Conservation (phyloP, 441 rosid genomes). For the Gossypium schwendimanii region DNA sequence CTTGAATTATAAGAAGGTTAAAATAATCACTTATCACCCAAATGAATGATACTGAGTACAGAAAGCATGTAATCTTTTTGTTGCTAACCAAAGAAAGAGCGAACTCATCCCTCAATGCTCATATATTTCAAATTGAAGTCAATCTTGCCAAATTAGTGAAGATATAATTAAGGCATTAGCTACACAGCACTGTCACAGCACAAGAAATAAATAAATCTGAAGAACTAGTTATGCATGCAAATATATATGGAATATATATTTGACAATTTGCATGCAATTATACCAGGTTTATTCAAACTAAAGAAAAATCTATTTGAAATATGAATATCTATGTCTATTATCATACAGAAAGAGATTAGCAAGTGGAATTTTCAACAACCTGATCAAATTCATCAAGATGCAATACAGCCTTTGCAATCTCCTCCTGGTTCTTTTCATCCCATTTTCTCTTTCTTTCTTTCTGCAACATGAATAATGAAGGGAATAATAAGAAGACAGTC, state of each 20-base stretch:
- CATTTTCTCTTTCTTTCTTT: slow-evolving; percentile 80
- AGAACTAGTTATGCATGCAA: slow-evolving; percentile 1
- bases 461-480: slow-evolving; percentile 29
- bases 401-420: slow-evolving; percentile 76
- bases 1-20: not conserved
- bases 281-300: slow-evolving; percentile 5
- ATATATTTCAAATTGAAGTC: slow-evolving; percentile 9
- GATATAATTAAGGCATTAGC: not conserved
- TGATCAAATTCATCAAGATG: slow-evolving; percentile 70
- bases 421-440: slow-evolving; percentile 88
- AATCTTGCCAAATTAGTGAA: not conserved
- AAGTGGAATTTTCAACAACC: slow-evolving; percentile 34
- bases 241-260: not conserved
- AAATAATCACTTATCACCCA: not conserved
- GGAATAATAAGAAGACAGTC: not conserved
- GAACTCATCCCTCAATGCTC: not conserved
- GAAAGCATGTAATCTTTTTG: not conserved
- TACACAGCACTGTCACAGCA: not conserved
- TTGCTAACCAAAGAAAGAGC: not conserved
- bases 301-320: not conserved
- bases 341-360: slow-evolving; percentile 9
- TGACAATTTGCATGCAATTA: not conserved
- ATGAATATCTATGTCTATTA: not conserved
- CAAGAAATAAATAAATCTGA: not conserved
- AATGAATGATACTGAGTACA: not conserved